These are phyloP conservation scores for Rosa lucieae DNA, from an alignment of 306 rosid species.

Conservation along the genomic window DNA sequence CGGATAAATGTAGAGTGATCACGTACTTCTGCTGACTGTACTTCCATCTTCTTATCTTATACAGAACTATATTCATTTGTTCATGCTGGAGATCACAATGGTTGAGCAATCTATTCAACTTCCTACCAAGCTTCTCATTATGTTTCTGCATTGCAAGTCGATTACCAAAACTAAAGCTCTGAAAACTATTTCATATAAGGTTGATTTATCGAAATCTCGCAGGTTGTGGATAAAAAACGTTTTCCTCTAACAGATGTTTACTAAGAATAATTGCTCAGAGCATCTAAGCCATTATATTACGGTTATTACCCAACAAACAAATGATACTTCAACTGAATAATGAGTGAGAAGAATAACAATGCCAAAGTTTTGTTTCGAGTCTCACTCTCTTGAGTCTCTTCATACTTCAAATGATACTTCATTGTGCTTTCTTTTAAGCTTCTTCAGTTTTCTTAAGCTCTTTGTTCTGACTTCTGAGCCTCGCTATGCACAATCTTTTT, in stretches of 20 bases:
- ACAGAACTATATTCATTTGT: conserved; percentile 31
- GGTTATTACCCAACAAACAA: not conserved
- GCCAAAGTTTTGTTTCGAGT: not conserved
- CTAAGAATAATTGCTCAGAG: not conserved
- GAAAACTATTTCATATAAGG: too few relatives aligned
- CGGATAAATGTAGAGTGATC: not conserved
- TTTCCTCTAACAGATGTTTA: not conserved
- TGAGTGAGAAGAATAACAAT: not conserved
- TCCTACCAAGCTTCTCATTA: conserved; percentile 41
- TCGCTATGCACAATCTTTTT: not conserved
- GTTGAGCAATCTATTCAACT: not conserved
- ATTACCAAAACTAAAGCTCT: not conserved
- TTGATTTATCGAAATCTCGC: not conserved
- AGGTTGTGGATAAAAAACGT: not conserved
- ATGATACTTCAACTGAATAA: not conserved
- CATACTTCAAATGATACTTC: not conserved
- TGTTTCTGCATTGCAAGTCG: not conserved
- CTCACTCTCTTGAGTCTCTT: not conserved
- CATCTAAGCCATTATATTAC: not conserved
- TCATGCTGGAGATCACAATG: not conserved
- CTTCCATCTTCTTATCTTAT: conserved; percentile 53
- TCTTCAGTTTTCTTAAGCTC: not conserved
- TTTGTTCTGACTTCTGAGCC: not conserved
- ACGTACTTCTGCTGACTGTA: conserved; percentile 41
- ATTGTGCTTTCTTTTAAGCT: not conserved